These are phyloP conservation scores for Priceomyces fermenticarens DNA, from an alignment of 805 yeast genomes.

Conservation along the genomic window DNA sequence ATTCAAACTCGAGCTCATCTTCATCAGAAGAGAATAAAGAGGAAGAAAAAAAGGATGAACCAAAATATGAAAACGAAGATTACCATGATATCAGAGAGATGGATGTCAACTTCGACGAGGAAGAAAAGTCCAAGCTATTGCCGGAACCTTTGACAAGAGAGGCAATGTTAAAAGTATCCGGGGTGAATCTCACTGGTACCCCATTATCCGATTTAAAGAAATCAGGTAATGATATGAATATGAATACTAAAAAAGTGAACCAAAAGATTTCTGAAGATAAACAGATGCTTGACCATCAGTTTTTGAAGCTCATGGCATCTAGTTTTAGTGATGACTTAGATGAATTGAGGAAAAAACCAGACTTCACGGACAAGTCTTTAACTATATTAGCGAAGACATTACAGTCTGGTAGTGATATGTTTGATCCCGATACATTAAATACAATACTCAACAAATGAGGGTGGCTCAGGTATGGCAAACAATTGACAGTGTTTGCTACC, in stretches of 20 bases:
- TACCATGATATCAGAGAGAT: slow-evolving; percentile 13
- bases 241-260: slow-evolving; percentile 13
- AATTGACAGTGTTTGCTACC: no score
- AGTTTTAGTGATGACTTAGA: slow-evolving; percentile 63
- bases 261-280: slow-evolving; percentile 25
- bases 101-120: slow-evolving; percentile 27
- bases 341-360: slow-evolving; percentile 58
- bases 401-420: slow-evolving; percentile 57
- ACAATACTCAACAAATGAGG: slow-evolving; percentile 12
- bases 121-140: slow-evolving; percentile 7
- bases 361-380: slow-evolving; percentile 56
- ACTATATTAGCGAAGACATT: slow-evolving; percentile 54
- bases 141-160: slow-evolving; percentile 18
- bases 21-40: slow-evolving; percentile 20
- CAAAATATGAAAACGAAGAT: slow-evolving; percentile 12
- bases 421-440: slow-evolving; percentile 49
- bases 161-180: slow-evolving; percentile 17
- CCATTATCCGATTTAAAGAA: slow-evolving; percentile 13
- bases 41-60: slow-evolving; percentile 10
- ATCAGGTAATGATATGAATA: slow-evolving; percentile 10
- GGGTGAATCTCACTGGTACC: slow-evolving; percentile 24
- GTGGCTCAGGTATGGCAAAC: no score
- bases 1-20: slow-evolving; percentile 21
- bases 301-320: slow-evolving; percentile 52
- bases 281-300: slow-evolving; percentile 46